Percentiles rank a stretch among this genome's conserved stretches.
These are phyloP conservation scores for Neurospora hispaniola DNA, from an alignment of 495 filamentous ascomycete genomes.

Conservation along the genomic window DNA sequence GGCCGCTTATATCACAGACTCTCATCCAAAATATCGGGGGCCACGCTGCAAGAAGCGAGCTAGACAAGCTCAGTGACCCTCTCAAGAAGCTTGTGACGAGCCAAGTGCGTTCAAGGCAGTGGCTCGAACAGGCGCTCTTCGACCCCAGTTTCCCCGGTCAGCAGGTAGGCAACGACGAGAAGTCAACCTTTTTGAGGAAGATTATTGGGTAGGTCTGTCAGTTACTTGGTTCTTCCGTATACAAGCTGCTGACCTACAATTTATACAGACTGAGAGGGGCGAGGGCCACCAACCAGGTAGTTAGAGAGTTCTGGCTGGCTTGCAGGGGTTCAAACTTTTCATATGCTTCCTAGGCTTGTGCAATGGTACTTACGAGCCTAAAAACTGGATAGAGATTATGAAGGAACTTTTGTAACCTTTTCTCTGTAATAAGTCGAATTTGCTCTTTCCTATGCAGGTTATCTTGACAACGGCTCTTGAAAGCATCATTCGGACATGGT, in stretches of 20 bases:
- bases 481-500: neutral
- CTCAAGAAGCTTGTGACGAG: constrained; percentile 64
- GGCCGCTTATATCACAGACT: constrained; percentile 47
- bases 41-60: constrained; percentile 62
- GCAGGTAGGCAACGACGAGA: constrained; percentile 47
- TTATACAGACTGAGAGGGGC: constrained; percentile 10
- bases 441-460: neutral
- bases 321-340: constrained; percentile 10
- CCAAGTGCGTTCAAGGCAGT: constrained; percentile 47
- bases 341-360: constrained; percentile 13
- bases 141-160: constrained; percentile 46
- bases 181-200: constrained; percentile 49
- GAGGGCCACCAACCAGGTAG: constrained; percentile 14
- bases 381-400: neutral
- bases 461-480: neutral
- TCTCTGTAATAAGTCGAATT: neutral
- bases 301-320: constrained; percentile 20
- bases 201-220: constrained; percentile 37
- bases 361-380: neutral
- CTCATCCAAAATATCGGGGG: constrained; percentile 65
- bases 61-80: constrained; percentile 65
- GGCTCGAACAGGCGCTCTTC: constrained; percentile 49
- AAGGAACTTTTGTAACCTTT: neutral
- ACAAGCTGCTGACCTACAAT: neutral
- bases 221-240: neutral